Conservation (phyloP, 2,329 filamentous ascomycete species). For the Dryadomyces quercivorus region DNA sequence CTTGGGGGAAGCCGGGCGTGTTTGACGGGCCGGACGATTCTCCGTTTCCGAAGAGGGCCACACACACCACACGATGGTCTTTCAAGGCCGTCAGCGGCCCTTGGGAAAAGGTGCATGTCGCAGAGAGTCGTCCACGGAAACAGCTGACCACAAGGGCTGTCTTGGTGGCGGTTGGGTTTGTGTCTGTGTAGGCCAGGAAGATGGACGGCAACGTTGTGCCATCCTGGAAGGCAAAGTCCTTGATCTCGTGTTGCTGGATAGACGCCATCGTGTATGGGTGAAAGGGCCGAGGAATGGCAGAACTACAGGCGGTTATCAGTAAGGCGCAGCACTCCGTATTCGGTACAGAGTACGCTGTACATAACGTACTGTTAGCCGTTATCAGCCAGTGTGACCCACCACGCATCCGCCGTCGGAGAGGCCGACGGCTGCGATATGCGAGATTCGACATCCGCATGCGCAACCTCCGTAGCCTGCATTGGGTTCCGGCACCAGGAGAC, state of each 20-base stretch:
- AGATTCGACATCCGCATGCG: too few species aligned
- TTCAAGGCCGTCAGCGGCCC: neutral
- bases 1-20: conserved; percentile 27
- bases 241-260: neutral
- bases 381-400: too few species aligned
- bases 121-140: conserved; percentile 8
- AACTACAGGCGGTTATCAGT: too few species aligned
- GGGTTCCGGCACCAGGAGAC: too few species aligned
- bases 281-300: too few species aligned
- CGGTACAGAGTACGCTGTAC: too few species aligned
- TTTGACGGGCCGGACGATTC: conserved; percentile 43
- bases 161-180: neutral
- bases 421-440: too few species aligned
- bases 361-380: too few species aligned
- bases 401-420: too few species aligned
- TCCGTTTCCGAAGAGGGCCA: conserved; percentile 38
- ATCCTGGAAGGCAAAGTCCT: neutral
- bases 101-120: conserved; percentile 2
- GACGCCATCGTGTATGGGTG: neutral
- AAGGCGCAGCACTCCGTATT: too few species aligned
- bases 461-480: too few species aligned
- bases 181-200: conserved; percentile 8
- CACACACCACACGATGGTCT: conserved; percentile 35
- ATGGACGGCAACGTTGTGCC: conserved; percentile 5
- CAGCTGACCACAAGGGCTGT: conserved; percentile 8